Percentiles rank a stretch among this genome's conserved stretches.
phyloP scores from a whole-genome alignment of 169 alveolate species.

The Amoebophrya sp. region DNA sequence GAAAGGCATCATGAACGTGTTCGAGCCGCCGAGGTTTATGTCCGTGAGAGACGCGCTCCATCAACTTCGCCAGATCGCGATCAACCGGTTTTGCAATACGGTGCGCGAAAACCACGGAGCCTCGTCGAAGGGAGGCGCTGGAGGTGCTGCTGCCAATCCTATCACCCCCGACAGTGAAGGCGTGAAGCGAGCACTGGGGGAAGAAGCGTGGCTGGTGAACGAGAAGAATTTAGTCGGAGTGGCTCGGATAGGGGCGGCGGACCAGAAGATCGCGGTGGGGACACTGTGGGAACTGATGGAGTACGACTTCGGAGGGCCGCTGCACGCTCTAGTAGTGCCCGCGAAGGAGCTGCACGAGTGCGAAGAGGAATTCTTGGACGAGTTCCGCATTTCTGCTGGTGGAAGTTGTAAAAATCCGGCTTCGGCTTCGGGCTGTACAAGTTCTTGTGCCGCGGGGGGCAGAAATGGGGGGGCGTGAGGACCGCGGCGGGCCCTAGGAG shows the following conservation, averaged over 20 bases:
- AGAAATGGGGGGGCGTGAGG: no score
- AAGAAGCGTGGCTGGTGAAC: neutral
- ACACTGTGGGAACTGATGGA: no score
- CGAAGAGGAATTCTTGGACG: no score
- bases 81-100: neutral
- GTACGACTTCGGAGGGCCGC: no score
- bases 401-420: no score
- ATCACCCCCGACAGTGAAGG: neutral
- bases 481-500: no score
- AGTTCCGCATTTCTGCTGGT: no score
- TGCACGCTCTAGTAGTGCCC: no score
- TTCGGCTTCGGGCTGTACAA: no score
- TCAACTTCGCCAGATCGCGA: neutral
- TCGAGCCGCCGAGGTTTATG: slow-evolving; percentile 76
- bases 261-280: slow-evolving; percentile 13
- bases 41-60: neutral
- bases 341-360: no score
- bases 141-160: neutral
- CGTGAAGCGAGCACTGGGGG: neutral
- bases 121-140: neutral
- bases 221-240: slow-evolving; percentile 19
- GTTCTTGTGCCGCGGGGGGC: no score
- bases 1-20: slow-evolving; percentile 69
- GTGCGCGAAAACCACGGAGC: neutral
- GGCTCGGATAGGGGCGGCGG: slow-evolving; percentile 34